Evolutionary conservation across 306 rosid species (phyloP), one percentile per base, ranked within the genome.

Genomic region (Lablab purpureus): DNA sequence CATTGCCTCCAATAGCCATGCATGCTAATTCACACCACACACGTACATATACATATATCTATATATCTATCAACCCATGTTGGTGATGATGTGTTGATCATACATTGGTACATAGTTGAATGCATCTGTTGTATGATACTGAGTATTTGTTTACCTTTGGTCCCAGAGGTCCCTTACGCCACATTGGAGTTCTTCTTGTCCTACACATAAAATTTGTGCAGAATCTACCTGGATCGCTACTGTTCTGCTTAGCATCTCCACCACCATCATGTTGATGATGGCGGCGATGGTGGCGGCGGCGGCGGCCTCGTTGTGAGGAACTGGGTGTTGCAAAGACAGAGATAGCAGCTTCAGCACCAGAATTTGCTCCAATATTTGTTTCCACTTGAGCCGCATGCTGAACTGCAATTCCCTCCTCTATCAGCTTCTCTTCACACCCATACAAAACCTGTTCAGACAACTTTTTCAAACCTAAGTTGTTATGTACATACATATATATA

Each of bases 161-260:
- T 56, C 87, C 87, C 0, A 84, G 67, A 21, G 87, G 87, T 4
- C 85, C 87, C 37, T 28, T 71, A 36, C 85, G 87, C 85, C 87
- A 84, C 83, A 81, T 0, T 1, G 80, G 77, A 47, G 87, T 71
- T 21, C 0, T 65, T 58, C 10, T 80, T 21, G 87, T 71, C 22
- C 28, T 25, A 14, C 87, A 84, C 3, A 4, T 10, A 25, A 8
- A 37, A 66, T 84, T 80, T 14, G 85, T 76, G 64, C 85, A 84
- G 5, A 46, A 7, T 21, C 28, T 54, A 10, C 0, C 1, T 0
- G 14, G 18, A 25, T 65, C 76, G n/a, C n/a, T n/a, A 63, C 21
- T 4, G 12, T 5, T 19, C 2, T 1, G 11, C 59, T 10, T 21
- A 10, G 12, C 23, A 2, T 6, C 59, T 67, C 10, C 28, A 0